Conservation (phyloP, 2,329 filamentous ascomycete species). For the Xylariales sp. region DNA sequence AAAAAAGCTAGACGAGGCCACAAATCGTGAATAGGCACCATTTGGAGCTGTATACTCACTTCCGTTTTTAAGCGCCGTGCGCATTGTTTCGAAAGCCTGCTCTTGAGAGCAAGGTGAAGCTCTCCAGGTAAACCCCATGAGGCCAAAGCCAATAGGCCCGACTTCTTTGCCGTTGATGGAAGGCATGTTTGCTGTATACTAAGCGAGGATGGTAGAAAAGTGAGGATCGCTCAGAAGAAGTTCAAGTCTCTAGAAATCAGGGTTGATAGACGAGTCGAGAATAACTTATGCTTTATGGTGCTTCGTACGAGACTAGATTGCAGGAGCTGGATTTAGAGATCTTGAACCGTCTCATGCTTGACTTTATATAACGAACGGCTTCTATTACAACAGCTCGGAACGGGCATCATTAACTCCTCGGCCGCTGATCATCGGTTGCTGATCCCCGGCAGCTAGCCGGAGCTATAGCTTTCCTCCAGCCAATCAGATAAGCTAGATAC, state of each 20-base stretch:
- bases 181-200: conserved; percentile 40
- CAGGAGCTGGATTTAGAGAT: background rate
- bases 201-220: background rate
- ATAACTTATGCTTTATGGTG: background rate
- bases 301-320: background rate
- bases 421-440: background rate
- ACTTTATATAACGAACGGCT: background rate
- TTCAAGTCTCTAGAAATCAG: background rate
- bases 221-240: background rate
- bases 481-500: conserved; percentile 13
- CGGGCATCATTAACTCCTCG: conserved; percentile 10
- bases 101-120: conserved; percentile 48
- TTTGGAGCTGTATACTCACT: conserved; percentile 28
- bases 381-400: background rate
- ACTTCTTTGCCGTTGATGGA: conserved; percentile 43
- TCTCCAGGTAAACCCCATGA: conserved; percentile 50
- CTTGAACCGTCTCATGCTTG: background rate
- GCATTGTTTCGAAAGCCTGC: conserved; percentile 60
- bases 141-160: conserved; percentile 43
- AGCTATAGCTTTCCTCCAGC: background rate
- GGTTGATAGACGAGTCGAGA: background rate
- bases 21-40: background rate
- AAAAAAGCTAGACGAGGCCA: background rate
- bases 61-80: conserved; percentile 55
- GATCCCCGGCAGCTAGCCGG: background rate